Evolutionary conservation across 768 basidiomycete genomes (phyloP).

Genomic region (Pisolithus albus): DNA sequence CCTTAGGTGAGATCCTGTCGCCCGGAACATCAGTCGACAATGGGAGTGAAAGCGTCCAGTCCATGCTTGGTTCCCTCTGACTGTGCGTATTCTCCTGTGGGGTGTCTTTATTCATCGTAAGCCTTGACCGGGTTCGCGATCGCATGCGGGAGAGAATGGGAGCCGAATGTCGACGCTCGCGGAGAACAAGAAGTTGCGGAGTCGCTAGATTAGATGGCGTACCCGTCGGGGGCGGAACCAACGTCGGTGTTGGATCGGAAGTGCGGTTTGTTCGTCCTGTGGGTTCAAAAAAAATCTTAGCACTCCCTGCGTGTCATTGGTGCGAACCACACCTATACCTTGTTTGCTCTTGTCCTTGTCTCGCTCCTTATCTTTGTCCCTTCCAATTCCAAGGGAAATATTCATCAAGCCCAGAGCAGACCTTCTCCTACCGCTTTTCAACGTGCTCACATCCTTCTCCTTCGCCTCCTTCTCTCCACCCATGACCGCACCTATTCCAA

Average conservation of each 20-base stretch:
- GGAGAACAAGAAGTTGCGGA: conserved; percentile 16
- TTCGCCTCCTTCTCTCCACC: background rate
- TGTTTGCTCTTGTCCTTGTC: background rate
- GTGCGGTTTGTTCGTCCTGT: background rate
- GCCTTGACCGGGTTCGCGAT: background rate
- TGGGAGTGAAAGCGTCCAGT: conserved; percentile 28
- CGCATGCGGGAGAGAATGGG: conserved; percentile 14
- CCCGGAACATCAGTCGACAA: conserved; percentile 24
- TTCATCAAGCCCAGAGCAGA: background rate
- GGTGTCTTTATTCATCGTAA: background rate
- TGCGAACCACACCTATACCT: background rate
- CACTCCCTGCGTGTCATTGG: background rate
- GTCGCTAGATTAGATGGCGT: background rate
- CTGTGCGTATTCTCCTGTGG: background rate
- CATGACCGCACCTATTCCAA: background rate
- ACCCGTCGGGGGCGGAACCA: conserved; percentile 2
- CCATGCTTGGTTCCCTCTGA: conserved; percentile 2
- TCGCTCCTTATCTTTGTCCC: background rate
- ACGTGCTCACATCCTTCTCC: background rate
- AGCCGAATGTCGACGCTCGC: conserved; percentile 27
- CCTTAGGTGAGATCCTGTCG: conserved; percentile 8
- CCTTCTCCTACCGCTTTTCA: background rate
- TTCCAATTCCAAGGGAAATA: background rate
- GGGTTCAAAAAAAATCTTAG: too few species aligned
- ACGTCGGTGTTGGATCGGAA: background rate